Evolutionary conservation across 306 rosid species (phyloP).

Genomic region (Hippophae tibetana): DNA sequence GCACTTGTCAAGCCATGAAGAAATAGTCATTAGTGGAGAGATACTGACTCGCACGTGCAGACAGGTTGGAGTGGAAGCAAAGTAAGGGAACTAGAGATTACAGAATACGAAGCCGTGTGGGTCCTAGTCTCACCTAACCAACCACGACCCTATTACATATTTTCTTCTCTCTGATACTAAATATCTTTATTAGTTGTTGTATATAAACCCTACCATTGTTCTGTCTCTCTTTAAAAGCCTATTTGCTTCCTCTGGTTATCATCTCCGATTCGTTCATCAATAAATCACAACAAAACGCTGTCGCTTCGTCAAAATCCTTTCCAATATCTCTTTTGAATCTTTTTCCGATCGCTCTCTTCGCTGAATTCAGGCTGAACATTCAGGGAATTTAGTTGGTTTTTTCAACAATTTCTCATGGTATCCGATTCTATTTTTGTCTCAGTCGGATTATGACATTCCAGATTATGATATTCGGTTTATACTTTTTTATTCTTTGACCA

Average conservation of each 20-base stretch:
- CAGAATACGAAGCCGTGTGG: no score
- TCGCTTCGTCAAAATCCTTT: not conserved
- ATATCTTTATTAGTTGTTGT: no score
- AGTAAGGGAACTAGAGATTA: no score
- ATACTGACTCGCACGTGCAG: no score
- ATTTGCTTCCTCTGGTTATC: slow-evolving; percentile 8
- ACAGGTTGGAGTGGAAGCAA: no score
- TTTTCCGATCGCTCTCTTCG: not conserved
- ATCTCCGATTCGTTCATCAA: not conserved
- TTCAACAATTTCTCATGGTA: slow-evolving; percentile 19
- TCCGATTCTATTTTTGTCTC: slow-evolving; percentile 50
- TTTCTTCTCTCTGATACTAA: no score
- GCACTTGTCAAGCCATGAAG: no score
- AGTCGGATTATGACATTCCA: slow-evolving; percentile 30
- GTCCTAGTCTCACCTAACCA: no score
- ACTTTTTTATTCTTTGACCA: no score
- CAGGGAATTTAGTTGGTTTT: slow-evolving; percentile 30
- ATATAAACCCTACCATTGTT: slow-evolving; percentile 32
- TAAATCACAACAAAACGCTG: not conserved
- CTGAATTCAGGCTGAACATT: not conserved
- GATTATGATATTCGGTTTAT: slow-evolving; percentile 19
- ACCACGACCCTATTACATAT: no score
- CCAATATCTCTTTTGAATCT: not conserved
- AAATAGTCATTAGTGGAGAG: no score
- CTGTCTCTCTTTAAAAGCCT: not conserved